Base-by-base conservation (phyloP, 148 eudicot species). In the Rhododendron henanense region DNA sequence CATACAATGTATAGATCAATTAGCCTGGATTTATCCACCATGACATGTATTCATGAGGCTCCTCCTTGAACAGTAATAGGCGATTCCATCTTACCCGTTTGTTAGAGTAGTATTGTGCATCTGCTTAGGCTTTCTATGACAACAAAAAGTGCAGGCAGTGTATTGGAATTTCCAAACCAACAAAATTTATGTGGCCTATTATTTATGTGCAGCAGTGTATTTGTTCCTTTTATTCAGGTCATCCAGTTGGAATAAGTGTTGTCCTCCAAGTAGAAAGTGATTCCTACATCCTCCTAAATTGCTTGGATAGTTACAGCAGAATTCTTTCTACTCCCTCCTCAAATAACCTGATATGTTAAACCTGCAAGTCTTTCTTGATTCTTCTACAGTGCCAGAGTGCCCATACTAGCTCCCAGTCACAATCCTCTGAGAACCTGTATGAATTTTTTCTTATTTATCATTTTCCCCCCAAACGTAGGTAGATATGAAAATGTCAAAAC, bases 341-440 rank as follows among this genome's bases (percentile, higher is more conserved):
- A 63, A 63, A 19, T 63, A 63, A 7, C 25, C 37, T 10, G 31
- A 11, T 71, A 71, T 71, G 76, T 3, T 71, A 28, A 23, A 2
- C 15, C 39, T 71, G 37, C 28, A 71, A 71, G 37, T 71, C 76
- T 71, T 71, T 1, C 33, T n/a, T 1, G 37, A 1, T 35, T 35
- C 50, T 47, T 47, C 50, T 47, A 47, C 50, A 67, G 74, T 28
- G 28, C 74, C 14, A 31, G 15, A 71, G 76, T n/a, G 39, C 16
- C 33, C 74, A 67, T 25, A 9, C 25, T 59, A 67, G 74, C 31
- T 25, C 76, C 33, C 33, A 28, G 37, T 25, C 39, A 11, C 33
- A 71, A 28, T 71, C 28, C 71, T 71, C 76, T 71, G 76, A 71
- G 76, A 71, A 71, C 37, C 76, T 71, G 15, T 71, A n/a, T 71